Base-by-base conservation (phyloP, 768 basidiomycete species). In the Megacollybia marginata region DNA sequence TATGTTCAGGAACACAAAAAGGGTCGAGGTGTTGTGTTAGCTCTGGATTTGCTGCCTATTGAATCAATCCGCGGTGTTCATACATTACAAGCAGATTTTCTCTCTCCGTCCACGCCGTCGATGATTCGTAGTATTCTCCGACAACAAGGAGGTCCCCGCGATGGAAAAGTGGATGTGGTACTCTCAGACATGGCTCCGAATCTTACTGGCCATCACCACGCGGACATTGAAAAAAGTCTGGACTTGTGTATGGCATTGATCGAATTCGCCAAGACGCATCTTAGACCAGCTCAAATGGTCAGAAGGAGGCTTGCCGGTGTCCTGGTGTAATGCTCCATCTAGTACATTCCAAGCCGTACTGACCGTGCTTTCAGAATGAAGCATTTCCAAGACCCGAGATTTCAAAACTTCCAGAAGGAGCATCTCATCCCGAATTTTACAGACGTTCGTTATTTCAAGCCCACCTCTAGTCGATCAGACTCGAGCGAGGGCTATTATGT, bases 141-240 rank as follows among this genome's bases (percentile, higher is more conserved):
- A 28, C 23, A 28, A 28, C 19, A 23, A 51, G 60, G 58, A 16
- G 57, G 55, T 35, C 65, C 65, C 48, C 51, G 57, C 1, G 60
- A 62, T 2, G 66, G 65, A 15, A 77, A 74, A 63, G 85, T 81
- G 8, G 91, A 97, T 62, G 69, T 93, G 15, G 78, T 96, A 19
- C 71, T 95, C 5, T 90, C 85, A 7, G 94, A 96, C 59, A 92
- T 96, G 87, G 89, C 92, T 12, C 82, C 82, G 16, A 92, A 93
- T 62, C 72, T 80, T 52, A 78, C 85, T 2, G 94, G 95, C 5
- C 82, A 86, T 53, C 63, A 72, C n/a, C 63, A 67, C 0, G 72
- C 73, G 46, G 94, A 98, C 64, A 75, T 77, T 1, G 75, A 83
- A 57, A 63, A 73, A 11, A 84, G 84, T 51, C 71, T 94, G 33